A percentile compares a stretch with the other conserved stretches of the same genome.
phyloP scores from a whole-genome alignment of 148 eudicot species.

The Euryodendron excelsum region DNA sequence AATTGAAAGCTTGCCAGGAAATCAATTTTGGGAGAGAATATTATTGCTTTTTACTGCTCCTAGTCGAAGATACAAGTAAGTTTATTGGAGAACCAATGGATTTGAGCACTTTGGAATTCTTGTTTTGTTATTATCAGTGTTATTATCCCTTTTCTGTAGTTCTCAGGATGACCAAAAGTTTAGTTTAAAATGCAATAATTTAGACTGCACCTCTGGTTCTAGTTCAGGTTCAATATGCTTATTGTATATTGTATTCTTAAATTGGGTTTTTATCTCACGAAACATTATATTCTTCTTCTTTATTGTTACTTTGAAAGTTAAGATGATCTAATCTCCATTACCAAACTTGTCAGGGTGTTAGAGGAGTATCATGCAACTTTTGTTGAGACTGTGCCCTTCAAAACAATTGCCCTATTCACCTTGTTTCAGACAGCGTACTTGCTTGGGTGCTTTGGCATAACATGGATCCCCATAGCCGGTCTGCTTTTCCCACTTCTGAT shows the following conservation, averaged over 20 bases:
- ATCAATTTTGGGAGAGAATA: slow-evolving; percentile 96
- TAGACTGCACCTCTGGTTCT: background rate
- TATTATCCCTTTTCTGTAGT: no score
- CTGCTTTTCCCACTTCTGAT: slow-evolving; percentile 91
- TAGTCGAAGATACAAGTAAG: slow-evolving; percentile 87
- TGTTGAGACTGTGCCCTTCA: slow-evolving; percentile 91
- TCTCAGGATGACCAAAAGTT: no score
- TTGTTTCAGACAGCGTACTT: slow-evolving; percentile 80
- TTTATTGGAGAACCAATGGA: background rate
- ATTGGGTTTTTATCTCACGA: background rate
- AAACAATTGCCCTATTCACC: slow-evolving; percentile 72
- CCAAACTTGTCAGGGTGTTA: slow-evolving; percentile 50
- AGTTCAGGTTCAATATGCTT: background rate
- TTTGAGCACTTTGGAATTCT: background rate
- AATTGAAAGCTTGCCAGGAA: slow-evolving; percentile 97
- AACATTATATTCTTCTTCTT: background rate
- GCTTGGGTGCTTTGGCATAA: slow-evolving; percentile 84
- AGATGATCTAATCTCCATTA: background rate
- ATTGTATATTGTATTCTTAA: background rate
- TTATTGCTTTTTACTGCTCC: slow-evolving; percentile 91
- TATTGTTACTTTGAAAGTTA: background rate
- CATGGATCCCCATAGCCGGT: slow-evolving; percentile 98
- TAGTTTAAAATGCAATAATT: no score
- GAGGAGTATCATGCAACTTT: slow-evolving; percentile 88
- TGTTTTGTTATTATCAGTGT: no score